Evolutionary conservation across 441 rosid species (phyloP).

Genomic region (Eruca vesicaria): DNA sequence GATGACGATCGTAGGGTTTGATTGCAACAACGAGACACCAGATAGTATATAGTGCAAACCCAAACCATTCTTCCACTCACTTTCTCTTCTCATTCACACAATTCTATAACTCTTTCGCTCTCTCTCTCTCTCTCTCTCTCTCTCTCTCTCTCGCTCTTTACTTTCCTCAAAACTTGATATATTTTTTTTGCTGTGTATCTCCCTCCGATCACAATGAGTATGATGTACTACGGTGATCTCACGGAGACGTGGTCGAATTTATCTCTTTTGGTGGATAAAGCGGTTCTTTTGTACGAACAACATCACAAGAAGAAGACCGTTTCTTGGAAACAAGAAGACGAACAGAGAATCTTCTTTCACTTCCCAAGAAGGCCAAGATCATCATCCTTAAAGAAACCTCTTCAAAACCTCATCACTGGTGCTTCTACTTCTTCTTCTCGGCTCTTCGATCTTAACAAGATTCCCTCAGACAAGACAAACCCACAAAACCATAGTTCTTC

Average conservation of each 20-base stretch:
- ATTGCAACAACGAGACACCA: neutral
- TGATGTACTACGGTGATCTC: neutral
- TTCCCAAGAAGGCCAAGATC: neutral
- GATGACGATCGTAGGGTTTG: neutral
- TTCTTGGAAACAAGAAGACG: too few species aligned
- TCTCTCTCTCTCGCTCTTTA: neutral
- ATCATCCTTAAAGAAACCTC: neutral
- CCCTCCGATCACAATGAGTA: neutral
- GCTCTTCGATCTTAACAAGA: neutral
- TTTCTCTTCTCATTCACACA: neutral
- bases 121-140: neutral
- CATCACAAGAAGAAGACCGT: neutral
- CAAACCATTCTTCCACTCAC: neutral
- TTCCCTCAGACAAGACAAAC: neutral
- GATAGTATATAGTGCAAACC: neutral
- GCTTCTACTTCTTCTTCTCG: neutral
- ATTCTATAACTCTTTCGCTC: neutral
- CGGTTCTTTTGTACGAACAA: neutral
- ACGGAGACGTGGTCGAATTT: too few species aligned
- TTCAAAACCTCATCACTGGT: neutral
- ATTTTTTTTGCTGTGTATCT: neutral
- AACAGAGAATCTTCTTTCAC: too few species aligned
- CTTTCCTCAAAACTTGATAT: neutral
- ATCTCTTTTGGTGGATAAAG: neutral
- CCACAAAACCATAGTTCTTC: neutral